phyloP scores from a whole-genome alignment of 306 rosid species.

The Trifolium subterraneum region DNA sequence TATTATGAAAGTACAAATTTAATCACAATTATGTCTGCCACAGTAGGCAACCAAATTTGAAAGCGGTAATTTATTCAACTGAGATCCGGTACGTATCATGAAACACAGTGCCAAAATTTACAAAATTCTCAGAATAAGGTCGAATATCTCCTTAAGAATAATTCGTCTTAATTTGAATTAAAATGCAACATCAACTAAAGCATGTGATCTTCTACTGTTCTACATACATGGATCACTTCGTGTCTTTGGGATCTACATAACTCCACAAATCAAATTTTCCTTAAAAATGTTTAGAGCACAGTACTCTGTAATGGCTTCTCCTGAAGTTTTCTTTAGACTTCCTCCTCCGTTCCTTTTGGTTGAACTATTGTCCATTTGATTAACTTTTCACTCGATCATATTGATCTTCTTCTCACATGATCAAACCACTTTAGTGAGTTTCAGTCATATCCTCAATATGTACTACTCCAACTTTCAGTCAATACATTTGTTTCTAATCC shows the following conservation, averaged over 20 bases:
- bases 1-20: neutral
- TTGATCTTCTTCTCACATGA: conserved; percentile 8
- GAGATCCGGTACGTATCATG: neutral
- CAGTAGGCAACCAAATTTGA: conserved; percentile 21
- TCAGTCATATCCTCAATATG: conserved; percentile 5
- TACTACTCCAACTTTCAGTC: neutral
- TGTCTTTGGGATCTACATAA: neutral
- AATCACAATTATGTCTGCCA: conserved; percentile 22
- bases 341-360: neutral
- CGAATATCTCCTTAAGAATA: conserved; percentile 7
- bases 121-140: neutral
- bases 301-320: neutral
- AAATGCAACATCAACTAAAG: too few species aligned
- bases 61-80: conserved; percentile 14
- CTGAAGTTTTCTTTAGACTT: conserved; percentile 1
- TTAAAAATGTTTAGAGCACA: neutral
- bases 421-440: conserved; percentile 26
- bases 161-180: neutral
- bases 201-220: neutral
- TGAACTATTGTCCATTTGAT: conserved; percentile 2
- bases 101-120: neutral
- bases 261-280: conserved; percentile 11
- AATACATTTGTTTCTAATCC: conserved; percentile 23
- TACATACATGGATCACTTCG: conserved; percentile 20
- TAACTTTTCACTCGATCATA: neutral